A percentile compares a stretch with the other conserved stretches of the same genome.
Evolutionary conservation across 2,329 filamentous ascomycete species (phyloP).

Genomic region (Hymenoscyphus salicellus): DNA sequence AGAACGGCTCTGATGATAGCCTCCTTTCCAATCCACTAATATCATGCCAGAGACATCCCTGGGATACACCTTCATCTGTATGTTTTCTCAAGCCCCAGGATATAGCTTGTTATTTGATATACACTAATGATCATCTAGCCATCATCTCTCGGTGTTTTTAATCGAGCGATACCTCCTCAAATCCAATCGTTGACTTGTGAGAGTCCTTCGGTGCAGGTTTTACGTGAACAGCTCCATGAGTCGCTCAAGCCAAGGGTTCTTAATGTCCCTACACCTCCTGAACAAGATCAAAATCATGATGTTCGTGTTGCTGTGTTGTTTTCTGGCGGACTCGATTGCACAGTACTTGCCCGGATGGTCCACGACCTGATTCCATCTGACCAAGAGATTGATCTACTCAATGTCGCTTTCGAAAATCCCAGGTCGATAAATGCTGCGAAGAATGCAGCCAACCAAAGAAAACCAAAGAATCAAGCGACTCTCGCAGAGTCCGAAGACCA

Average conservation of each 20-base stretch:
- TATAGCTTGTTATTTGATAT: background rate
- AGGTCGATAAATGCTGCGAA: slow-evolving; percentile 60
- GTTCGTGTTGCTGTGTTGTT: slow-evolving; percentile 76
- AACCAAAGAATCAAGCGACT: slow-evolving; percentile 22
- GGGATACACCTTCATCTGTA: slow-evolving; percentile 15
- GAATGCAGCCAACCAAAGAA: slow-evolving; percentile 34
- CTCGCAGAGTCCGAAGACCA: background rate
- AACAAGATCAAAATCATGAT: slow-evolving; percentile 34
- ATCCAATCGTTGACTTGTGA: slow-evolving; percentile 36
- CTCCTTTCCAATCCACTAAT: slow-evolving; percentile 12
- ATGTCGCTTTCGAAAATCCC: slow-evolving; percentile 96
- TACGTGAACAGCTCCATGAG: slow-evolving; percentile 54
- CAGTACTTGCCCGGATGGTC: slow-evolving; percentile 74
- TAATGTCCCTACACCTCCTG: slow-evolving; percentile 60
- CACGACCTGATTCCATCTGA: slow-evolving; percentile 69
- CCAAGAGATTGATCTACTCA: slow-evolving; percentile 81
- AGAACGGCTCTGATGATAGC: background rate
- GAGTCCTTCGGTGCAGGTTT: slow-evolving; percentile 50
- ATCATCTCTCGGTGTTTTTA: slow-evolving; percentile 32
- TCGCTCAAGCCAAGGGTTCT: slow-evolving; percentile 65
- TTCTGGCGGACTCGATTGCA: slow-evolving; percentile 92
- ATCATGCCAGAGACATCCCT: slow-evolving; percentile 17
- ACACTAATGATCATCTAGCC: slow-evolving; percentile 9
- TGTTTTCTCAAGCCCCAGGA: background rate
- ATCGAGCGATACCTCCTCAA: slow-evolving; percentile 39